A percentile compares a stretch with the other conserved stretches of the same genome.
These are phyloP conservation scores for Malassezia dermatis DNA, from an alignment of 1,284 basidiomycete genomes.

Conservation along the genomic window DNA sequence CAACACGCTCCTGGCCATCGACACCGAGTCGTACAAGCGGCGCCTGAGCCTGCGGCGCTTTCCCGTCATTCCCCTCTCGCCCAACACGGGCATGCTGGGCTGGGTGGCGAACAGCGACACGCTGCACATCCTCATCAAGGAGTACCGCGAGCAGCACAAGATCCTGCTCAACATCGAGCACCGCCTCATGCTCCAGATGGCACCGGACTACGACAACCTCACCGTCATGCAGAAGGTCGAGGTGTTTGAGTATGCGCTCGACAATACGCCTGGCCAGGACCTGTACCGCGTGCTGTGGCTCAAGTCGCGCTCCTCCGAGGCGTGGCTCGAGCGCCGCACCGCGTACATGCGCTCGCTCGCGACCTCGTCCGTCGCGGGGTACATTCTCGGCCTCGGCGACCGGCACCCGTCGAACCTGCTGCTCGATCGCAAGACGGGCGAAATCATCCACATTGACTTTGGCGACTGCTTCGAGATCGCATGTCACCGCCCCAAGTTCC, in stretches of 20 bases:
- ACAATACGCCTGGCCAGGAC: slow-evolving; percentile 97
- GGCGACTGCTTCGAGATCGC: slow-evolving; percentile 52
- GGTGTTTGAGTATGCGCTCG: slow-evolving; percentile 96
- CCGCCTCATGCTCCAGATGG: slow-evolving; percentile 96
- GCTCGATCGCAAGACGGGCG: slow-evolving; percentile 81
- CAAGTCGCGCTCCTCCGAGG: slow-evolving; percentile 85
- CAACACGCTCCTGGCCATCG: slow-evolving; percentile 84
- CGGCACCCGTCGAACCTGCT: slow-evolving; percentile 93
- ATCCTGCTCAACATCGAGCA: slow-evolving; percentile 97
- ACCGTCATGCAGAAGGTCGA: slow-evolving; percentile 95
- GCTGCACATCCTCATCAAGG: slow-evolving; percentile 91
- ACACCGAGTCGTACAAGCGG: slow-evolving; percentile 90
- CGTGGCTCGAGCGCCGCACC: slow-evolving; percentile 94
- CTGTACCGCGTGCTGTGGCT: slow-evolving; percentile 97
- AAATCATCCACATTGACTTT: slow-evolving; percentile 95
- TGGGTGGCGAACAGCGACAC: slow-evolving; percentile 97
- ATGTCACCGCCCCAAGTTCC: slow-evolving; percentile 76
- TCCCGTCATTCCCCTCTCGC: slow-evolving; percentile 87
- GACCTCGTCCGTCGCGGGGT: slow-evolving; percentile 49
- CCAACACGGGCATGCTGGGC: slow-evolving; percentile 85
- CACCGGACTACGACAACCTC: slow-evolving; percentile 92
- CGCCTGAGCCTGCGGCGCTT: slow-evolving; percentile 88
- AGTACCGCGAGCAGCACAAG: slow-evolving; percentile 54
- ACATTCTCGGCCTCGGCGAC: slow-evolving; percentile 96
- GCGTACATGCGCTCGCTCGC: slow-evolving; percentile 92